Base-by-base conservation (phyloP, 805 yeast species). In the Lachancea nothofagi region DNA sequence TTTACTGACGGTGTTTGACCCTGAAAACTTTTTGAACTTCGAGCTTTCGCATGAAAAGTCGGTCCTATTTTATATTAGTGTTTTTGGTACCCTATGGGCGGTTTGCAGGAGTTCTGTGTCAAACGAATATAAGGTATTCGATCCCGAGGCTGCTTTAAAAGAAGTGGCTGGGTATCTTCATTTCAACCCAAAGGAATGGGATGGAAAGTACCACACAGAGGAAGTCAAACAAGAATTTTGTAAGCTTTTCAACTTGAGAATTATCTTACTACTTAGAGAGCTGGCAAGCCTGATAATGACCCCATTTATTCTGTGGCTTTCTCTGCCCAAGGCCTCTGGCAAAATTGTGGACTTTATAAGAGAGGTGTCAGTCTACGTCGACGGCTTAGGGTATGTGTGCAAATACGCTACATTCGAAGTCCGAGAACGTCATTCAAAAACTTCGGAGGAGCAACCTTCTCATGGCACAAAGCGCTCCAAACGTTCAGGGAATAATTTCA, bases 381-480 rank as follows among this genome's bases (percentile, higher is more conserved):
- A 89, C 64, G 97, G 96, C 0, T 67, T 93, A 29, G 99, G 98
- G 0, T 83, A 89, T 54, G 95, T 93, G 27, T 90, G 97, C 56
- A 80, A 86, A 22, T 87, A 81, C 70, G 97, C 97, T 2, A 85
- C 86, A 80, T 93, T 93, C 63, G 82, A 86, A 49, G 77, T 83
- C 46, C 88, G 80, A 45, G 77, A 76, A 47, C 71, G 72, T 44
- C 73, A 69, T 41, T 64, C 67, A 44, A 66, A 67, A 46, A 71
- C 64, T 71, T 41, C 46, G 20, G 40, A 33, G 2, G 46, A 40
- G 4, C 14, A 34, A 3, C 41, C 47, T 10, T 49, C 39, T 18
- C 44, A 62, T 47, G 49, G 59, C 49, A 43, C 61, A 49, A 43
- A 46, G 24, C 6, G 15, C 12, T 36, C 44, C 37, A 44, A 49